Base-by-base conservation (phyloP, 2,329 filamentous ascomycete species). In the Monilinia fructicola region DNA sequence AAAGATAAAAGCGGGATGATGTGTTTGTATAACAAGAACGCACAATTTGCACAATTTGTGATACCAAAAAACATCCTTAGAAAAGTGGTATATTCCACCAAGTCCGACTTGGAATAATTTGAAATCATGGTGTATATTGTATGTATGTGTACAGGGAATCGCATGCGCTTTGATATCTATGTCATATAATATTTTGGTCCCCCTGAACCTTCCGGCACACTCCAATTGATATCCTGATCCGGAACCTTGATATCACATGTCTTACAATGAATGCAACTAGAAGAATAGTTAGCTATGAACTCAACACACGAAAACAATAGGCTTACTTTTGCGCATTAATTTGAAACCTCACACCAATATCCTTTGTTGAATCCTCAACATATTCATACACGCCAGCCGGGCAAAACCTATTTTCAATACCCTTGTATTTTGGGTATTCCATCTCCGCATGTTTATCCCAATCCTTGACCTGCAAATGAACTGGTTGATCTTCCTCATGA, bases 241-340 rank as follows among this genome's bases (percentile, higher is more conserved):
- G 95, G 95, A 21, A 92, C 94, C 82, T 99, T 99, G 81, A 99
- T 99, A 79, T 99, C 95, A 78, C 95, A 99, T 18, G 95, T 99
- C 85, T 99, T 99, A 85, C 95, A 99, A 80, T 99, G 95, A 71
- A 99, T 96, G 78, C 95, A 99, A 80, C 93, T 97, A 73, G 73
- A 23, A 80, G 4, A n/a, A 67, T 14, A 64, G 68, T 63, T 40
- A 60, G 60, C 44, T 6, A 65, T 66, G 1, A 46, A 21, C 26
- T 18, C 5, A 6, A 23, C 11, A 28, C 18, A 26, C 12, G 48
- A 61, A 53, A 59, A 40, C 50, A 28, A 44, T 6, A 38, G 44
- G 87, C 92, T 87, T 83, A 96, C 92, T 97, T 98, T 78, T 98
- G 94, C 59, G 93, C 82, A 76, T 98, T 98, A 77, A 99, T 99